A percentile compares a stretch with the other conserved stretches of the same genome.
Evolutionary conservation across 1,139 yeast genomes (phyloP).

Genomic region (Geotrichum phurueaensis): DNA sequence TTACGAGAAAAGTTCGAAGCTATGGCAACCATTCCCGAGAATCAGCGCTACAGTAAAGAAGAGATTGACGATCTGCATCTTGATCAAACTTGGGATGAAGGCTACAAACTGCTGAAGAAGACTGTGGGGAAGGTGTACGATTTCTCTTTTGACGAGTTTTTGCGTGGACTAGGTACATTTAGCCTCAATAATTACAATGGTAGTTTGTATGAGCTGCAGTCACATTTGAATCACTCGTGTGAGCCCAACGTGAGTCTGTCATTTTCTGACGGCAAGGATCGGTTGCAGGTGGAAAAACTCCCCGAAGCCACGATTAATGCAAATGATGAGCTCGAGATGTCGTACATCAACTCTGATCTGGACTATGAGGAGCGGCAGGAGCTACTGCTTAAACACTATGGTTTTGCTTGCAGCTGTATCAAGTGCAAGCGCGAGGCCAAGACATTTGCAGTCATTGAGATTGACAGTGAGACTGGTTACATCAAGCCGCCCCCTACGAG

Average conservation of each 20-base stretch:
- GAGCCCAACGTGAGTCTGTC: constrained; percentile 50
- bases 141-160: constrained; percentile 49
- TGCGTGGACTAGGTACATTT: constrained; percentile 62
- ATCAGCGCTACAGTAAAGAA: constrained; percentile 48
- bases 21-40: constrained; percentile 69
- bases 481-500: constrained; percentile 16
- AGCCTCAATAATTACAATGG: constrained; percentile 63
- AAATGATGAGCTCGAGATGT: constrained; percentile 64
- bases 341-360: constrained; percentile 65
- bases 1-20: constrained; percentile 46
- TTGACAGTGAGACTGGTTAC: constrained; percentile 10
- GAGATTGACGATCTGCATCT: constrained; percentile 53
- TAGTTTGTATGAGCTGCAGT: constrained; percentile 55
- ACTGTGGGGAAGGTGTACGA: constrained; percentile 44
- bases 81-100: constrained; percentile 57
- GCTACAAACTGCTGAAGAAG: constrained; percentile 45
- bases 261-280: not conserved
- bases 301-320: constrained; percentile 41
- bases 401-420: constrained; percentile 65
- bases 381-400: constrained; percentile 73
- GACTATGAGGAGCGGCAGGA: constrained; percentile 60
- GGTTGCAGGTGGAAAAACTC: constrained; percentile 27
- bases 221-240: constrained; percentile 74
- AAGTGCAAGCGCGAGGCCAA: constrained; percentile 58
- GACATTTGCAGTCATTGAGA: constrained; percentile 16